Base-by-base conservation (phyloP, 495 filamentous ascomycete genomes). In the Podospora comata region DNA sequence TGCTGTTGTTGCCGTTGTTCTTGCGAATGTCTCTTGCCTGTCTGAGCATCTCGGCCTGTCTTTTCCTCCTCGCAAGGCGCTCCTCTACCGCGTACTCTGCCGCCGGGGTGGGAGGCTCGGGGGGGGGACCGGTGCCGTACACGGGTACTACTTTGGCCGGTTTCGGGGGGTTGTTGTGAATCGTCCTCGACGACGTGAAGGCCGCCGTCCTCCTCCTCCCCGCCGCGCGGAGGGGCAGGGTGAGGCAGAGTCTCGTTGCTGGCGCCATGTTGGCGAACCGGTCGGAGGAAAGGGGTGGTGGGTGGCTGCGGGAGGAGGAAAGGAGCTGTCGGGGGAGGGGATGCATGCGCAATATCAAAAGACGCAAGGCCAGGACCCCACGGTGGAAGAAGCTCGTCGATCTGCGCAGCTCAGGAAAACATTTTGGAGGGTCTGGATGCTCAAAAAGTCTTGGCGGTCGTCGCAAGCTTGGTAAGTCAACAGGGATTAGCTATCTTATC, bases 51-150 rank as follows among this genome's bases (percentile, higher is more conserved):
- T 88, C 84, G 2, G 83, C 82, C 67, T 87, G 83, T 63, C 82
- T 81, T 65, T 78, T 75, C 65, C 86, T 84, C 32, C 86, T 72
- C 53, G 81, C 82, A 54, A 87, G 27, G 11, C 65, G 34, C 56
- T 73, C 62, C 83, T 73, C 54, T 34, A 18, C 23, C 59, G 20
- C 30, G 60, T 62, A 61, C 23, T 58, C 55, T 4, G n/a, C 55
- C n/a, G 55, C 23, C n/a, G 55, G 55, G n/a, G n/a, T 5, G n/a
- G 55, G 55, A 9, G 90, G 85, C 70, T 87, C 84, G 1, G 94
- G 94, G 3, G 94, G 94, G 57, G 94, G 94, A 4, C 92, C 94
- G 64, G 92, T 88, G 26, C 91, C 88, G 54, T 91, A 92, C 64
- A 92, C 85, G 34, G 93, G 88, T 20, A 77, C 79, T 61, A 86